phyloP scores from a whole-genome alignment of 306 rosid genomes.

The Trifolium pratense region DNA sequence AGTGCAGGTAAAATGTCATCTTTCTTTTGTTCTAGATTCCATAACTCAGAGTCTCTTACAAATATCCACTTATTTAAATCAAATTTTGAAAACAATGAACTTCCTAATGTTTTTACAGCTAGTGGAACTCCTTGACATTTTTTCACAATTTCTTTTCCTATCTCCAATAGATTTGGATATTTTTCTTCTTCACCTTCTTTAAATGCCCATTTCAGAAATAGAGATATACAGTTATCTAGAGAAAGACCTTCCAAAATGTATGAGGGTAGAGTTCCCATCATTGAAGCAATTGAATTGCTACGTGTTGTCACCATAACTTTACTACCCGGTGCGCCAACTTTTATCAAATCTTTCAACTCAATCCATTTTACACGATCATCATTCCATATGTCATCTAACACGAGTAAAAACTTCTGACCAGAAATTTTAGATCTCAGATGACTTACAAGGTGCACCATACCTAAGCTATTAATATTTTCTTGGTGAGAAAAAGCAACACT shows the following conservation, averaged over 20 bases:
- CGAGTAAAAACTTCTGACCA: neutral
- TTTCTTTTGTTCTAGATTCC: neutral
- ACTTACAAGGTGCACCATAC: neutral
- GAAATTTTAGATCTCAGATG: neutral
- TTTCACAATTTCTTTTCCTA: neutral
- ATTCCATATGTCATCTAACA: slow-evolving; percentile 19
- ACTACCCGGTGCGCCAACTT: neutral
- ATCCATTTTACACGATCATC: neutral
- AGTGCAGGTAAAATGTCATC: neutral
- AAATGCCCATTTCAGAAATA: slow-evolving; percentile 14
- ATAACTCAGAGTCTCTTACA: neutral
- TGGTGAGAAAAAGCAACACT: neutral
- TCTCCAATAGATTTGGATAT: neutral
- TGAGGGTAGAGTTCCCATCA: neutral
- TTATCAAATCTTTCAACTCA: neutral
- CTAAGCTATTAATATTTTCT: neutral
- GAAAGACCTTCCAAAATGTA: slow-evolving; percentile 2
- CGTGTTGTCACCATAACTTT: neutral
- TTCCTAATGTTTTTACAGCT: neutral
- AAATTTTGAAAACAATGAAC: neutral
- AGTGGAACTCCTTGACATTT: neutral
- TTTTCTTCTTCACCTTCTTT: neutral
- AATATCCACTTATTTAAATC: neutral
- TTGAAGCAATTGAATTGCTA: neutral
- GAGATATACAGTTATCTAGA: neutral